A percentile compares a stretch with the other conserved stretches of the same genome.
phyloP scores from a whole-genome alignment of 75 land plant genomes.

The Sequoiadendron giganteum region DNA sequence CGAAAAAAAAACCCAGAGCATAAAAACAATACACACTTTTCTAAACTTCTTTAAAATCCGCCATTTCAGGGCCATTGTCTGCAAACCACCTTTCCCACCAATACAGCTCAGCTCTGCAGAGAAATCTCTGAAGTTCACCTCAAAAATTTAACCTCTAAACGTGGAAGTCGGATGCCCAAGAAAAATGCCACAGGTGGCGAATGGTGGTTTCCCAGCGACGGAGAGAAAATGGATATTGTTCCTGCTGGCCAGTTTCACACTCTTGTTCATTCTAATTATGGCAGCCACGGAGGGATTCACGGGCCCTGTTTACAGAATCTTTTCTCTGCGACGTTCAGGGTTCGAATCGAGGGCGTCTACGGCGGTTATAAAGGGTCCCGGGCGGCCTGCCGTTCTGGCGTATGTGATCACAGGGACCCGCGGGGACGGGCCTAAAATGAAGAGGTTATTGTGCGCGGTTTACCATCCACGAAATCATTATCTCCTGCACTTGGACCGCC shows the following conservation, averaged over 20 bases:
- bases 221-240: constrained; percentile 1
- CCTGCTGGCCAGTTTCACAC: not conserved
- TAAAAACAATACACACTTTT: not conserved
- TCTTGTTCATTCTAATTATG: not conserved
- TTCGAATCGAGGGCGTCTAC: not conserved
- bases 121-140: no score
- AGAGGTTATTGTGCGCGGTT: constrained; percentile 53
- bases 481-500: constrained; percentile 68
- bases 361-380: not conserved
- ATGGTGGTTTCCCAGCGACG: not conserved
- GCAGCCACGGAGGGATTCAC: not conserved
- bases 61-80: not conserved
- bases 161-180: not conserved
- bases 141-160: no score
- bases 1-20: not conserved
- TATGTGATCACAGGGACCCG: constrained; percentile 67
- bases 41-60: not conserved
- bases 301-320: not conserved
- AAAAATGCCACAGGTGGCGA: not conserved
- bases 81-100: not conserved
- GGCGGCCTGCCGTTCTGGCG: constrained; percentile 60
- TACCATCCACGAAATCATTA: constrained; percentile 77
- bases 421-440: constrained; percentile 50
- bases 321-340: not conserved
- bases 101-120: not conserved